Conservation (phyloP, 75 land plant species). For the Sequoia sempervirens region DNA sequence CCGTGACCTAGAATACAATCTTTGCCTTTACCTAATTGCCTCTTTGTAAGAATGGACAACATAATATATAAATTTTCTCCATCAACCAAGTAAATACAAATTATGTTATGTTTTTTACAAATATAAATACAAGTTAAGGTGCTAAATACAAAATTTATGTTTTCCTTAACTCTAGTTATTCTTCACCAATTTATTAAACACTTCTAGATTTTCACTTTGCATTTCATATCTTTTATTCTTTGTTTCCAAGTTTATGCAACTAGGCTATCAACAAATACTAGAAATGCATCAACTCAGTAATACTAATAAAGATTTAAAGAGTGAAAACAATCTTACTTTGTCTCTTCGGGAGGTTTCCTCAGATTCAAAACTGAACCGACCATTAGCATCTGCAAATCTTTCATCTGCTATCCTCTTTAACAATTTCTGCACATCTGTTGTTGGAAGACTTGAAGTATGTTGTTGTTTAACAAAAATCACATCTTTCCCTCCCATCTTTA, state of each 20-base stretch:
- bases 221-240: neutral
- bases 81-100: neutral
- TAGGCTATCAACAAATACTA: neutral
- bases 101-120: too few relatives aligned
- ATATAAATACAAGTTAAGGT: neutral
- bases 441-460: conserved; percentile 36
- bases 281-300: neutral
- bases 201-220: neutral
- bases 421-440: conserved; percentile 46
- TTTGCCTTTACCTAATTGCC: neutral
- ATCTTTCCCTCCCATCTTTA: conserved; percentile 86
- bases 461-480: conserved; percentile 58
- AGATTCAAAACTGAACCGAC: conserved; percentile 7
- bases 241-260: neutral
- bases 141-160: neutral
- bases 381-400: conserved; percentile 36
- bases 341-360: conserved; percentile 15
- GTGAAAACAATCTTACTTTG: conserved; percentile 17
- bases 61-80: too few relatives aligned
- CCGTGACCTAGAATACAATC: too few relatives aligned
- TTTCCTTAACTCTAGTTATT: neutral
- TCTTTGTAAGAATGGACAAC: neutral
- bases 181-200: neutral
- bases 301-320: neutral
- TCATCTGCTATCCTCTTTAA: conserved; percentile 57